Evolutionary conservation across 441 rosid species (phyloP).

Genomic region (Bruguiera hainesii): DNA sequence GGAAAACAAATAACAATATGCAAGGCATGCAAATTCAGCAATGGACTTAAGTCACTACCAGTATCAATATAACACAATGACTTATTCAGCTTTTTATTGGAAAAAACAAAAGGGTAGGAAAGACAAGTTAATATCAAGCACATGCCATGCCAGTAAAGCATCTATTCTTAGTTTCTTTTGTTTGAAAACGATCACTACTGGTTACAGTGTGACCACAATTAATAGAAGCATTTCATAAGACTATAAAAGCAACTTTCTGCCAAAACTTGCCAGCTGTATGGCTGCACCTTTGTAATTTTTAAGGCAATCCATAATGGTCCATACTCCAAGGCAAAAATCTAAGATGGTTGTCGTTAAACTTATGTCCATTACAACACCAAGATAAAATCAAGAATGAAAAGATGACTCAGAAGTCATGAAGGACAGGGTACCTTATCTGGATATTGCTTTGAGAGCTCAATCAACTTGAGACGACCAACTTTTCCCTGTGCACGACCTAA

Average conservation of each 20-base stretch:
- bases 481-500: slow-evolving; percentile 91
- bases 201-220: no score
- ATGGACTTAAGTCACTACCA: background rate
- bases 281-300: background rate
- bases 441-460: slow-evolving; percentile 74
- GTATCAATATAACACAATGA: background rate
- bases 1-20: background rate
- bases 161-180: background rate
- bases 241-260: background rate
- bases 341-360: background rate
- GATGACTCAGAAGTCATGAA: background rate
- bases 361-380: background rate
- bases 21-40: slow-evolving; percentile 1
- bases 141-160: background rate
- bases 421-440: slow-evolving; percentile 65
- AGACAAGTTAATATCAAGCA: background rate
- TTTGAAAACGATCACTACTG: no score
- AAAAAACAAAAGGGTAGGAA: background rate
- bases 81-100: background rate
- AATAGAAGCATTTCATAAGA: background rate
- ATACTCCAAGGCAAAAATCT: background rate
- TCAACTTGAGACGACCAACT: slow-evolving; percentile 79
- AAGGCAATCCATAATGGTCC: background rate
- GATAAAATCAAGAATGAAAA: slow-evolving; percentile 1
- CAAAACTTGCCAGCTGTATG: background rate